These are phyloP conservation scores for Phytopythium oedochilum DNA, from an alignment of 352 stramenopile species.

Conservation along the genomic window DNA sequence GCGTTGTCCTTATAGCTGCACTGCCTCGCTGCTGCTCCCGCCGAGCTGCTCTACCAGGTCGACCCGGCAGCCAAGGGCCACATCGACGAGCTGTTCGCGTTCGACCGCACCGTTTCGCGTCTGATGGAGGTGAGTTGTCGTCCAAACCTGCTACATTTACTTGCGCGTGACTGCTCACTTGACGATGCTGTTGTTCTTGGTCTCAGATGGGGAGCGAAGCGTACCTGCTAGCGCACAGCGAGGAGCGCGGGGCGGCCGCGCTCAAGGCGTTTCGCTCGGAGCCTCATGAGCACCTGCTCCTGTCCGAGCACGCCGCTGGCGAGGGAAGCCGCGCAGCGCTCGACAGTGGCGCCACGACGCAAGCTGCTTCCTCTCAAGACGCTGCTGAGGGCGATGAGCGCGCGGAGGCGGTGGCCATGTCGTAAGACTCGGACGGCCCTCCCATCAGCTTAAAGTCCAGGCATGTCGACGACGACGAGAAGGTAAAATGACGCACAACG, in stretches of 20 bases:
- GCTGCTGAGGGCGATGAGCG: neutral
- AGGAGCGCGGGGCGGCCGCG: slow-evolving; percentile 16
- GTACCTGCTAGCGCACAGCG: slow-evolving; percentile 57
- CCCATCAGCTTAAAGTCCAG: neutral
- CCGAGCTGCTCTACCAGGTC: slow-evolving; percentile 59
- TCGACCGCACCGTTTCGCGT: slow-evolving; percentile 84
- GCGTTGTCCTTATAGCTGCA: slow-evolving; percentile 40
- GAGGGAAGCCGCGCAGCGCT: neutral
- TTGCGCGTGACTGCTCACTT: neutral
- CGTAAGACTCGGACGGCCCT: neutral
- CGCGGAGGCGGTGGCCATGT: slow-evolving; percentile 3
- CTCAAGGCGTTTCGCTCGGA: neutral
- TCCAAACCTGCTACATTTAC: neutral
- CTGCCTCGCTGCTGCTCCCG: slow-evolving; percentile 55
- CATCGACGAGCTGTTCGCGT: slow-evolving; percentile 81
- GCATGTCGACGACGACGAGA: neutral
- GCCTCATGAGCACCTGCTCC: slow-evolving; percentile 2
- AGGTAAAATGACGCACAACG: neutral
- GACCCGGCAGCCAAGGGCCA: slow-evolving; percentile 50
- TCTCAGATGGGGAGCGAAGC: slow-evolving; percentile 63
- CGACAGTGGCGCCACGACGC: neutral
- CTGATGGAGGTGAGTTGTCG: slow-evolving; percentile 56
- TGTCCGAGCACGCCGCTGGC: neutral
- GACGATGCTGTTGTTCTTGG: neutral
- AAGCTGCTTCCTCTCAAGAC: neutral